Conservation (phyloP, 2,329 filamentous ascomycete species). For the Phyllosticta paracitricarpa region DNA sequence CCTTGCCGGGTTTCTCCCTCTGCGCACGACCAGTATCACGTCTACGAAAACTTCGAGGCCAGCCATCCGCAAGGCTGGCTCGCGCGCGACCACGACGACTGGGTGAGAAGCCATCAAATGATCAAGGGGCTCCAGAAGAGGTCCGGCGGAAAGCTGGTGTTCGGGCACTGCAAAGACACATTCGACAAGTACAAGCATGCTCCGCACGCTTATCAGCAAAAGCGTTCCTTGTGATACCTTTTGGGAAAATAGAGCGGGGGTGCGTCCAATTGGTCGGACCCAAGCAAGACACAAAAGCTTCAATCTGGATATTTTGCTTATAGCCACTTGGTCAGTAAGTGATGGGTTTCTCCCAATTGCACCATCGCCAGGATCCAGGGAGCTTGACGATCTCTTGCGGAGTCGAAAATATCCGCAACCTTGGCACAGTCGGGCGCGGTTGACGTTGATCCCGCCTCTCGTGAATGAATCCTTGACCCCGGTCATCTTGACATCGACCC, state of each 20-base stretch:
- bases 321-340: too few species aligned
- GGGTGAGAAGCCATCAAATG: constrained; percentile 25
- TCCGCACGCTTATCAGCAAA: constrained; percentile 15
- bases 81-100: constrained; percentile 26
- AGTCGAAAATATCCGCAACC: too few species aligned
- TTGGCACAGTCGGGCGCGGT: too few species aligned
- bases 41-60: constrained; percentile 26
- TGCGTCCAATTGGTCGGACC: background rate
- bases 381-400: too few species aligned
- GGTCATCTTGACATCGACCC: too few species aligned
- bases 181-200: constrained; percentile 18
- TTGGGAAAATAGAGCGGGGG: background rate
- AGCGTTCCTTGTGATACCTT: too few species aligned
- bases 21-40: constrained; percentile 25
- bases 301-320: background rate
- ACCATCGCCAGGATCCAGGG: too few species aligned
- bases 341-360: too few species aligned
- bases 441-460: too few species aligned
- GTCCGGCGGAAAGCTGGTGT: constrained; percentile 19
- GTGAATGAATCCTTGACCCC: too few species aligned
- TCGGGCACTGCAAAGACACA: constrained; percentile 24
- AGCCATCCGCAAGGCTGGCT: constrained; percentile 28
- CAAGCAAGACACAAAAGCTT: background rate
- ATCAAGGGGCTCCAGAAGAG: constrained; percentile 20
- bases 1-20: too few species aligned